Evolutionary conservation across 2,329 filamentous ascomycete genomes (phyloP).

Genomic region (Clarireedia homoeocarpa): DNA sequence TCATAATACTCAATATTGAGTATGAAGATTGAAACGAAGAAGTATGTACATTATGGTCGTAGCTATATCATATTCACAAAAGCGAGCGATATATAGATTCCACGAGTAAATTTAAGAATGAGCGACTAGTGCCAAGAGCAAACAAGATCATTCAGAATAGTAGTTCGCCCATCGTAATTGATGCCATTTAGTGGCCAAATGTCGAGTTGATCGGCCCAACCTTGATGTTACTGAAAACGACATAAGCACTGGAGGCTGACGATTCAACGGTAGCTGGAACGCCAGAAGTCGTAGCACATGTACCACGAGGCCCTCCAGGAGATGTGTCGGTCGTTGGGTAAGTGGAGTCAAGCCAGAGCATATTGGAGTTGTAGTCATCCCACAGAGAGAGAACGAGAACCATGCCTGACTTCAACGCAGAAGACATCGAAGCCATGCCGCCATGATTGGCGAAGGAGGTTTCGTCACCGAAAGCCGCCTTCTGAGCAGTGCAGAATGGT

Average conservation of each 20-base stretch:
- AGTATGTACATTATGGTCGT: too few species aligned
- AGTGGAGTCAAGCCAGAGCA: constrained; percentile 68
- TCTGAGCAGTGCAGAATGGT: constrained; percentile 47
- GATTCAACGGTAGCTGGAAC: constrained; percentile 42
- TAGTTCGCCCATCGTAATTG: background rate
- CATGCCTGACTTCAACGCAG: constrained; percentile 49
- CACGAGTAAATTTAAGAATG: too few species aligned
- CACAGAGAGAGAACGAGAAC: constrained; percentile 56
- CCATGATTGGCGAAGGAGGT: constrained; percentile 46
- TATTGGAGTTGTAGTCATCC: constrained; percentile 51
- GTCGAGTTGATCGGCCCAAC: constrained; percentile 28
- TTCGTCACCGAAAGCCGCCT: constrained; percentile 47
- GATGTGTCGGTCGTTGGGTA: constrained; percentile 44
- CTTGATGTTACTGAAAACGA: constrained; percentile 32
- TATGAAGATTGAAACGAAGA: too few species aligned
- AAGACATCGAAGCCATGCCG: constrained; percentile 47
- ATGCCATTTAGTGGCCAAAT: constrained; percentile 12
- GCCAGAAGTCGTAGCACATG: constrained; percentile 45
- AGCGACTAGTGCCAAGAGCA: too few species aligned
- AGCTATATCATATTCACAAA: too few species aligned
- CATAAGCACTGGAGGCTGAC: constrained; percentile 36
- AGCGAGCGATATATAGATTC: too few species aligned
- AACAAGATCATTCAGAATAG: too few species aligned
- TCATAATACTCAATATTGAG: too few species aligned
- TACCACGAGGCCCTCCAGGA: constrained; percentile 45